Evolutionary conservation across 495 filamentous ascomycete genomes (phyloP), one percentile per base, ranked within the genome.

Genomic region (Trichoderma parareesei): DNA sequence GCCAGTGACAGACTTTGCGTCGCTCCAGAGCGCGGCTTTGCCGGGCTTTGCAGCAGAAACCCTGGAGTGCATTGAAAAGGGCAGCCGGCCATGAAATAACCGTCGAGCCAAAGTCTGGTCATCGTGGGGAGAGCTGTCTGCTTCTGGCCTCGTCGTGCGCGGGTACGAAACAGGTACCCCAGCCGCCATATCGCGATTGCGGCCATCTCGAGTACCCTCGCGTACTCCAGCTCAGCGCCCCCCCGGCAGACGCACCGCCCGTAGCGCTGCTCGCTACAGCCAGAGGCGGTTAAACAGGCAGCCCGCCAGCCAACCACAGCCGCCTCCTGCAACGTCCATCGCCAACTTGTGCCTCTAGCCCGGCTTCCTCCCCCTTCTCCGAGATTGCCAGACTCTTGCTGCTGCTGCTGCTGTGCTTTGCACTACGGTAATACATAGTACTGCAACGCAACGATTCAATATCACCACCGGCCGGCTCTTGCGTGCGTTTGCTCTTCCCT

Each of bases 291-390:
- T 57, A 35, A 27, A 5, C 48, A 55, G 48, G 48, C 14, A 20
- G n/a, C 8, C 9, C 10, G 53, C 33, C 33, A 57, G 53, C 53
- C 53, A 57, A 57, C 53, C 53, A 57, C 53, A 18, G 20, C 44
- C 33, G 27, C 33, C 48, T 18, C 46, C 16, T 18, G n/a, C 48
- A 55, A 55, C 48, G n/a, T 55, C 48, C 48, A 57, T 57, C 53
- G 53, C 53, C 53, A 57, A 57, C 53, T 57, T n/a, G 46, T 33
- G 20, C 53, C 27, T 35, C 27, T 57, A 57, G 53, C 53, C 37
- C 53, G 53, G 27, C 53, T 57, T 35, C n/a, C 48, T 57, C 53
- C 53, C 53, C 53, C 53, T 37, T 57, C 33, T 37, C 33, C 53
- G 53, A 57, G 33, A 57, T 57, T 57, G 14, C 33, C 11, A 7